Percentiles rank a stretch among this genome's conserved stretches.
Conservation (phyloP, 225 moss, liverwort and hornwort genomes). For the Thuidium tamariscinum region DNA sequence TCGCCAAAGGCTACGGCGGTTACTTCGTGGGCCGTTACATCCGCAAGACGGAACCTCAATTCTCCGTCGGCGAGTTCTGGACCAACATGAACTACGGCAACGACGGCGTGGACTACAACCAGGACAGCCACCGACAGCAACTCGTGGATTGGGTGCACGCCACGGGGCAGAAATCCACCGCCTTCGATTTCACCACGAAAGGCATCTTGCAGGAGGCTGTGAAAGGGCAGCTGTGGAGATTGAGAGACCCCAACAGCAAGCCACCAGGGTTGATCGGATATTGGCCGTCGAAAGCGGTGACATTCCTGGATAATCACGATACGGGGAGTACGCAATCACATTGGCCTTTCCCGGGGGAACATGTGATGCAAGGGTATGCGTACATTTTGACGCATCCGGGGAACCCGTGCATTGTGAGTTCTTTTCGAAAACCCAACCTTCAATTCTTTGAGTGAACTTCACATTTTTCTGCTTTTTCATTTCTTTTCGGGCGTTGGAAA, state of each 20-base stretch:
- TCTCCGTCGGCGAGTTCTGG: conserved; percentile 71
- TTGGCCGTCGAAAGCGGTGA: conserved; percentile 73
- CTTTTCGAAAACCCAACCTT: not conserved
- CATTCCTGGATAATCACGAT: conserved; percentile 89
- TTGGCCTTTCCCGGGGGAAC: conserved; percentile 81
- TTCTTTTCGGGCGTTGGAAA: too few species aligned
- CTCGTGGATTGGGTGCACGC: conserved; percentile 71
- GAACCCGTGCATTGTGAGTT: conserved; percentile 73
- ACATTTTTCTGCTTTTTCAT: too few species aligned
- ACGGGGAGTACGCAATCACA: conserved; percentile 82
- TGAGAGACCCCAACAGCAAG: conserved; percentile 36
- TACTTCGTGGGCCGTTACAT: conserved; percentile 66
- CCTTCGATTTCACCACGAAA: conserved; percentile 94
- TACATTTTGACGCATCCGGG: conserved; percentile 91
- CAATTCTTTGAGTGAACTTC: too few species aligned
- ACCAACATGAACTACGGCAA: conserved; percentile 55
- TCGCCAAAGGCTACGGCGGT: conserved; percentile 78
- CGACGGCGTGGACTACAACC: conserved; percentile 61
- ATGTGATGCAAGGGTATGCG: conserved; percentile 85
- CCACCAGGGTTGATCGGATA: conserved; percentile 79
- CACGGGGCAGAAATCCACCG: conserved; percentile 35
- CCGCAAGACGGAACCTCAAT: conserved; percentile 40
- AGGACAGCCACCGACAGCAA: conserved; percentile 66
- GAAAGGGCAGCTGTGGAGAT: conserved; percentile 50
- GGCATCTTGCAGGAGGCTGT: conserved; percentile 84